Percentiles rank a stretch among this genome's conserved stretches.
These are phyloP conservation scores for Gloeophyllum trabeum DNA, from an alignment of 768 basidiomycete species.

Conservation along the genomic window DNA sequence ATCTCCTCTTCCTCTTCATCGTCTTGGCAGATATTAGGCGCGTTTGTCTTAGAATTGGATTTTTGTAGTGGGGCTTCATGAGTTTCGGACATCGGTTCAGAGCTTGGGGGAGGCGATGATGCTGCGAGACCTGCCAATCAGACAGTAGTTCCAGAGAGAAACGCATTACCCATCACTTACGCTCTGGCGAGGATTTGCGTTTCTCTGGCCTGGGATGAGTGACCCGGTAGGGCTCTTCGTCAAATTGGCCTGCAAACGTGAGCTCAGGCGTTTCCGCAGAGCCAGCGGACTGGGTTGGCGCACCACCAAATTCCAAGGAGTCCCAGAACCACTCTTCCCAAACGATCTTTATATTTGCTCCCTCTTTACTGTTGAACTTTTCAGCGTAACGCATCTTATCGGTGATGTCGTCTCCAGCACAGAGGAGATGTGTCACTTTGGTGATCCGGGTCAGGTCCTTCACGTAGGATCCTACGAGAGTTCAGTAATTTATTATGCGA, in stretches of 20 bases:
- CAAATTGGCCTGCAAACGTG: constrained; percentile 39
- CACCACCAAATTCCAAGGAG: constrained; percentile 65
- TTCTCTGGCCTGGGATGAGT: constrained; percentile 43
- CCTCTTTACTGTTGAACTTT: constrained; percentile 58
- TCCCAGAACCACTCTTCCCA: constrained; percentile 99
- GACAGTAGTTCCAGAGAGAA: too few relatives aligned
- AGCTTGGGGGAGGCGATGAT: too few relatives aligned
- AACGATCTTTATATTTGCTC: constrained; percentile 66
- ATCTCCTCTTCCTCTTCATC: constrained; percentile 44
- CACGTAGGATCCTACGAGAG: constrained; percentile 29
- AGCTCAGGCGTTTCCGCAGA: not conserved
- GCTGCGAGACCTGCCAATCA: too few relatives aligned
- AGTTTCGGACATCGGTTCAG: too few relatives aligned
- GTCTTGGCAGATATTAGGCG: constrained; percentile 9
- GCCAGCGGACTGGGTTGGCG: constrained; percentile 8
- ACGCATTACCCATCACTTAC: too few relatives aligned
- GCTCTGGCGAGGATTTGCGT: constrained; percentile 25
- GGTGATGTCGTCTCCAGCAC: constrained; percentile 51
- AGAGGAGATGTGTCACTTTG: constrained; percentile 77
- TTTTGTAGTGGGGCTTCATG: too few relatives aligned
- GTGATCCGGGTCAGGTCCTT: constrained; percentile 72
- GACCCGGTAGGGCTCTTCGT: constrained; percentile 50
- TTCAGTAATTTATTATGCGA: not conserved
- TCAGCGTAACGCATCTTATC: constrained; percentile 75
- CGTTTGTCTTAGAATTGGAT: too few relatives aligned